Evolutionary conservation across 164 flowering plant genomes (phyloP), one percentile per base, ranked within the genome.

Genomic region (Platanus orientalis): DNA sequence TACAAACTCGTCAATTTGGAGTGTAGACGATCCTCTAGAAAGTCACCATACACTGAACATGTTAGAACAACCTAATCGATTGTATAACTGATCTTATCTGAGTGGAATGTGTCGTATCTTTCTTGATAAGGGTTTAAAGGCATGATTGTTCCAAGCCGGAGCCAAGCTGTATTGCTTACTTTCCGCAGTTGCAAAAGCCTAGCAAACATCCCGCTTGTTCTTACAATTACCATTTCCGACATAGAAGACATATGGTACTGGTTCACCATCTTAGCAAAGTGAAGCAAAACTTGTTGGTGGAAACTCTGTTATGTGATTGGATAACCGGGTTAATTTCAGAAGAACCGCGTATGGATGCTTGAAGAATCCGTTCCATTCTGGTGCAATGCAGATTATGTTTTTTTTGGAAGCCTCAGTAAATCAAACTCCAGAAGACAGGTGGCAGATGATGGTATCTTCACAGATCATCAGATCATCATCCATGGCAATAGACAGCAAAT

Each of bases 401-500:
- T 60, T 93, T 90, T 64, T 93, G 97, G 96, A 88, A 76, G 63
- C 60, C 81, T 57, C 97, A 94, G 77, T 82, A 94, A 76, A 94
- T 94, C 51, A 81, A 94, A 76, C 96, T 94, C 1, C 89, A 81
- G 62, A 80, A 90, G 91, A 71, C 80, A 26, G n/a, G 78, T 90
- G 12, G 89, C 42, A 40, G 95, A 89, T 0, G 90, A 85, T 20
- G 88, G 87, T 30, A 76, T 54, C 21, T 64, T 85, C 19, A 78
- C 85, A 0, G 97, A 94, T n/a, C n/a, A n/a, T n/a, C n/a, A n/a
- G 79, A 75, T 94, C 24, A 34, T 89, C 2, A 93, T 94, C 57
- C 96, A 90, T 79, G 98, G 98, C 17, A 97, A 94, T 73, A 97
- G 90, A 64, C 84, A 81, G 64, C 96, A 90, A 62, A 83, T 94